Percentiles rank a stretch among this genome's conserved stretches.
Conservation (phyloP, 192 early-diverging fungal species). For the Backusella morwellensis region DNA sequence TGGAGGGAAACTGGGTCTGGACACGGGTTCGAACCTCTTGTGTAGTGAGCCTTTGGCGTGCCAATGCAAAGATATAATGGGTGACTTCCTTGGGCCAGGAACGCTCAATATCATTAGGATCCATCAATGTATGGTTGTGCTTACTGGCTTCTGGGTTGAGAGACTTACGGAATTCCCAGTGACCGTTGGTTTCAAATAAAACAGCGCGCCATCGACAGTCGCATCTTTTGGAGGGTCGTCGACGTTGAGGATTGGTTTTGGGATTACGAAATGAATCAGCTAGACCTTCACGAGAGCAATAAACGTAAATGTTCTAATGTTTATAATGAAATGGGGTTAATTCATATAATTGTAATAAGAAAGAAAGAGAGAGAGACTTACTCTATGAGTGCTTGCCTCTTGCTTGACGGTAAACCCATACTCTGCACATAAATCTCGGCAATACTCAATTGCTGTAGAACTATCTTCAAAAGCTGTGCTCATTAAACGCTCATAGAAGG, state of each 20-base stretch:
- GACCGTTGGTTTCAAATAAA: conserved; percentile 47
- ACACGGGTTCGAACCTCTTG: conserved; percentile 39
- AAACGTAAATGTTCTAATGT: conserved; percentile 55
- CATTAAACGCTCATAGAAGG: conserved; percentile 47
- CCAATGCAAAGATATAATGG: conserved; percentile 46
- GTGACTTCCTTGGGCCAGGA: conserved; percentile 51
- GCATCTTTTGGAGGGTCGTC: conserved; percentile 52
- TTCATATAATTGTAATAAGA: neutral
- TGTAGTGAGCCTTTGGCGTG: conserved; percentile 43
- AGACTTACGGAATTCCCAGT: conserved; percentile 57
- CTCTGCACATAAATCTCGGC: conserved; percentile 47
- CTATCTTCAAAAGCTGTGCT: conserved; percentile 40
- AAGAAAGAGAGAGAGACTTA: conserved; percentile 17
- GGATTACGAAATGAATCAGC: conserved; percentile 52
- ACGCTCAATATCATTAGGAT: conserved; percentile 49
- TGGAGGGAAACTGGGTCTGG: conserved; percentile 43
- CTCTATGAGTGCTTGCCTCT: conserved; percentile 57
- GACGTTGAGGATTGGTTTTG: conserved; percentile 46
- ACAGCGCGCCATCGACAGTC: conserved; percentile 61
- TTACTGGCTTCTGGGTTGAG: conserved; percentile 50
- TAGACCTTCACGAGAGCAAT: conserved; percentile 59
- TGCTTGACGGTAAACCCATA: conserved; percentile 62
- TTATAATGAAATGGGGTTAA: neutral
- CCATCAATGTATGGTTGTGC: conserved; percentile 54
- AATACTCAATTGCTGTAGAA: conserved; percentile 42